Evolutionary conservation across 176 grass and related monocot genomes (phyloP), one percentile per base, ranked within the genome.

Genomic region (Juncus effusus): DNA sequence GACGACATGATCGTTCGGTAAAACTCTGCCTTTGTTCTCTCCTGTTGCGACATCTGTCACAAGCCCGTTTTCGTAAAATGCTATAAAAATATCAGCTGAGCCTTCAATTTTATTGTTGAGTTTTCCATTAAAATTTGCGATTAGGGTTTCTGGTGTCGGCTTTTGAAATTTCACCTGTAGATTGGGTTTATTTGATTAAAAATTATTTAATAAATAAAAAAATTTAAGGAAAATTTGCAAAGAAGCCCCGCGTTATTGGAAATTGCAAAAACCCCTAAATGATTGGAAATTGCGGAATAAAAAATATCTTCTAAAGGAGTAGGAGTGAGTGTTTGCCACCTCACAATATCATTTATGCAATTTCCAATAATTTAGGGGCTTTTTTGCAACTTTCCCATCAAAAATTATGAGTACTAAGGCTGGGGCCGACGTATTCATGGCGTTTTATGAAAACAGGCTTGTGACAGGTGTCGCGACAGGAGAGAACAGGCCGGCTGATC

Each of bases 1-100:
- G 76, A 97, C 93, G 4, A 92, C 88, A 75, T 92, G 83, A 68
- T 89, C 93, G 55, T 84, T 92, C 3, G 86, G 82, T 62, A 92
- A 78, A 28, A 84, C 60, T 56, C 80, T 82, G 39, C 93, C 88
- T 55, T 89, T 89, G 85, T 97, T 92, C 78, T 86, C 93, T 38
- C 93, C 93, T 72, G 70, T 67, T 41, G 64, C 80, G 79, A 88
- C 78, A 42, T 91, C 82, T 2, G 92, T 96, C 41, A 91, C 82
- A 37, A 96, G 74, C 16, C 88, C 82, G 59, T 74, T 92, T 85
- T 92, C 87, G 79, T 91, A 89, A 50, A 91, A 80, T 44, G 85
- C 92, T 70, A 77, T 85, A 74, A 91, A 55, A 65, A 96, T 85
- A 77, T 86, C 86, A 11, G 79, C 92, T 2, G 82, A 80, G 42